These are phyloP conservation scores for Xanthoceras sorbifolium DNA, from an alignment of 345 rosid species.

Conservation along the genomic window DNA sequence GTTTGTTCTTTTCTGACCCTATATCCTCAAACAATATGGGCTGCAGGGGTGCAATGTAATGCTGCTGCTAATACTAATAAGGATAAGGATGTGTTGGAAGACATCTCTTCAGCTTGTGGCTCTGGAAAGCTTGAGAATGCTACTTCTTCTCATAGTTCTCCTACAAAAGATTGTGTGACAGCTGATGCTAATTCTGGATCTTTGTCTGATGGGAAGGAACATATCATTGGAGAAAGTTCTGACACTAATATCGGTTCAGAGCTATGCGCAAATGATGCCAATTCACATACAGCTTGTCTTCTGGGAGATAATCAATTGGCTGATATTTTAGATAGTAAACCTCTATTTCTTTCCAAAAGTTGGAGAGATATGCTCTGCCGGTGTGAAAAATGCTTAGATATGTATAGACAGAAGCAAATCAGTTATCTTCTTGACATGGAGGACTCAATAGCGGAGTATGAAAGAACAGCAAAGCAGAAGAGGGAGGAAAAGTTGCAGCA, in stretches of 20 bases:
- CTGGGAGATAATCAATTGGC: conserved; percentile 36
- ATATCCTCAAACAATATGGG: conserved; percentile 68
- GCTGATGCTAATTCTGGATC: conserved; percentile 26
- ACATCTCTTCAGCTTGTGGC: conserved; percentile 34
- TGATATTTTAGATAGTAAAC: conserved; percentile 42
- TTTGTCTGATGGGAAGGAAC: conserved; percentile 28
- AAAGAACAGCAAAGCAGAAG: conserved; percentile 78
- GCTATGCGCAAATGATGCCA: conserved; percentile 22
- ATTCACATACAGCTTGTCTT: conserved; percentile 37
- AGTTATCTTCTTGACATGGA: conserved; percentile 74
- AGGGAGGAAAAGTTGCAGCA: conserved; percentile 89
- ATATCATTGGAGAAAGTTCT: conserved; percentile 49
- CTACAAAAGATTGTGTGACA: conserved; percentile 15
- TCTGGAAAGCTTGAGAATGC: conserved; percentile 44
- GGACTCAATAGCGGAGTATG: conserved; percentile 88
- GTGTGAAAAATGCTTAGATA: conserved; percentile 68
- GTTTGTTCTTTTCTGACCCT: conserved; percentile 64
- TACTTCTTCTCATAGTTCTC: conserved; percentile 22
- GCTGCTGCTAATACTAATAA: conserved; percentile 34
- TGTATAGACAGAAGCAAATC: conserved; percentile 60
- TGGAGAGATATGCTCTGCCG: conserved; percentile 88
- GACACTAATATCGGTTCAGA: conserved; percentile 32
- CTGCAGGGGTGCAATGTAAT: conserved; percentile 36
- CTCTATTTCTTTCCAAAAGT: conserved; percentile 76
- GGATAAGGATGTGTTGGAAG: conserved; percentile 55